Percentiles rank a stretch among this genome's conserved stretches.
phyloP scores from a whole-genome alignment of 169 alveolate species.

The Eimeria mitis region DNA sequence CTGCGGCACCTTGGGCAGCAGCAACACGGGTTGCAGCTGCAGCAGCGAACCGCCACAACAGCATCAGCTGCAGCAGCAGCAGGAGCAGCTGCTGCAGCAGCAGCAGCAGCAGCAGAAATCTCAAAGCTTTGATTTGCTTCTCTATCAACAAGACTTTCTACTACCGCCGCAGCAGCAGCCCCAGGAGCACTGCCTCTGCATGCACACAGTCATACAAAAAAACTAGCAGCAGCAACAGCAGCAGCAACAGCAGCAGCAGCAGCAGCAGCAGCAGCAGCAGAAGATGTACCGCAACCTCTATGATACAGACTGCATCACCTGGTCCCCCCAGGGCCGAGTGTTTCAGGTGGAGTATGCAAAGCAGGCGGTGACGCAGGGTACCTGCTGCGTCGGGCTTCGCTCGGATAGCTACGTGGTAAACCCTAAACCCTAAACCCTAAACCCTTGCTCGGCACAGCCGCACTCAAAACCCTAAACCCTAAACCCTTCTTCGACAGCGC shows the following conservation, averaged over 20 bases:
- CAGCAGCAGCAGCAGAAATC: slow-evolving; percentile 35
- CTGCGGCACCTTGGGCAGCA: slow-evolving; percentile 13
- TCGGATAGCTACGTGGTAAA: slow-evolving; percentile 73
- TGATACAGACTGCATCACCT: slow-evolving; percentile 84
- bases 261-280: slow-evolving; percentile 66
- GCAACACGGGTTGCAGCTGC: slow-evolving; percentile 22
- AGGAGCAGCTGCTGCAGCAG: slow-evolving; percentile 29
- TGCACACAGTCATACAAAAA: neutral
- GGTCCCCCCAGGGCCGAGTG: slow-evolving; percentile 85
- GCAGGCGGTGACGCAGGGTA: slow-evolving; percentile 84
- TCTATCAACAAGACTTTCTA: neutral
- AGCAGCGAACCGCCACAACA: neutral
- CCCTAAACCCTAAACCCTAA: slow-evolving; percentile 42
- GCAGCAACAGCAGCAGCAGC: slow-evolving; percentile 24
- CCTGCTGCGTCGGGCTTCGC: slow-evolving; percentile 84
- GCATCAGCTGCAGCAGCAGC: slow-evolving; percentile 11
- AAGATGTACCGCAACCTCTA: slow-evolving; percentile 82
- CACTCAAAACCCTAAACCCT: no score
- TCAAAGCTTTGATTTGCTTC: neutral
- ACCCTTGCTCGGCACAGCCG: no score
- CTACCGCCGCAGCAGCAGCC: slow-evolving; percentile 10
- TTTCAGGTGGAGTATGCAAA: slow-evolving; percentile 82
- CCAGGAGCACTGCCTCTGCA: slow-evolving; percentile 13
- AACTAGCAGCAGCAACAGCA: slow-evolving; percentile 2
- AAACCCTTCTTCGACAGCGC: neutral